Base-by-base conservation (phyloP, 2,329 filamentous ascomycete species). In the Trichoderma harzianum region DNA sequence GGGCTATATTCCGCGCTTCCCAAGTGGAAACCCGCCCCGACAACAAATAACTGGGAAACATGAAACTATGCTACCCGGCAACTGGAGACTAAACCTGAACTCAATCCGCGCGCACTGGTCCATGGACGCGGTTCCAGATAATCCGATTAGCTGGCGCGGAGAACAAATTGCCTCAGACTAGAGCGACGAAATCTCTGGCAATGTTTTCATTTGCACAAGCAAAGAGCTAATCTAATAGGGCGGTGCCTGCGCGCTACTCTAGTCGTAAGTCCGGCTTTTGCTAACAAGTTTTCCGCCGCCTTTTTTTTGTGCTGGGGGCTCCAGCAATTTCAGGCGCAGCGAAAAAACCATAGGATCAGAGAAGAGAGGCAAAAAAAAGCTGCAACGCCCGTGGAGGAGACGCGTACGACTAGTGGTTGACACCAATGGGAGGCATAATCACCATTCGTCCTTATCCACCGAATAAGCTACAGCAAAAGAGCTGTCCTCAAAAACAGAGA, bases 161-260 rank as follows among this genome's bases (percentile, higher is more conserved):
- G 32, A 67, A 60, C 36, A 69, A 69, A 61, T 69, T 69, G 55
- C 66, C 66, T 69, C 66, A 61, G 39, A 34, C 28, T 36, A 34
- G n/a, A 21, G 39, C 3, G 11, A 28, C 65, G 16, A 43, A 34
- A 30, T 24, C 32, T 66, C 43, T 66, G 16, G 10, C 43, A 53
- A 53, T 55, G 43, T 51, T 65, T 32, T 30, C 21, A 24, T 53
- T 51, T 53, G 47, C 43, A 51, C 43, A 51, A 11, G 16, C 39
- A 43, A 18, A 21, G 55, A 58, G 55, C 55, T 32, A 18, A 28
- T n/a, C 55, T 58, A 18, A 28, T n/a, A 32, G 55, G 28, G 55
- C 55, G 55, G 55, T 58, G 55, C 34, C 14, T 36, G 34, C 57
- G 30, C 57, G 28, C 57, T 34, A 60, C n/a, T 30, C 57, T 60